Evolutionary conservation across 768 basidiomycete genomes (phyloP).

Genomic region (Lentinus tigrinus): DNA sequence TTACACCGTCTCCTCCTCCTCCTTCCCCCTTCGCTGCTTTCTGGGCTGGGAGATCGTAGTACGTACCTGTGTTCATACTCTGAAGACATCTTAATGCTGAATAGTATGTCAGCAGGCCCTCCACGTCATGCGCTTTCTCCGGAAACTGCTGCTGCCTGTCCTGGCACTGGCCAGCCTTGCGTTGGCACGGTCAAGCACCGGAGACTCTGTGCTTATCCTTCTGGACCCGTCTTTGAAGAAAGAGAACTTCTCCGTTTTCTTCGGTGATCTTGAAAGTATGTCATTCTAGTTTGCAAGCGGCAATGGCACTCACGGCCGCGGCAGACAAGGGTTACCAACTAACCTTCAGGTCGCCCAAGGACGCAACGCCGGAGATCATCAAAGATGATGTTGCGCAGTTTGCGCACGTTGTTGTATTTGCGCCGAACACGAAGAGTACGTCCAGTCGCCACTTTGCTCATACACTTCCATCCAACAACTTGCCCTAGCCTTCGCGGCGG

Average conservation of each 20-base stretch:
- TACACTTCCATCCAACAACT: neutral
- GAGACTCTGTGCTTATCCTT: conserved; percentile 80
- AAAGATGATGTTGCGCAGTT: conserved; percentile 74
- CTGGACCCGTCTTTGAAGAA: conserved; percentile 70
- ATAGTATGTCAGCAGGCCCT: neutral
- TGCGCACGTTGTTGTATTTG: conserved; percentile 83
- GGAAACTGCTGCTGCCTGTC: conserved; percentile 14
- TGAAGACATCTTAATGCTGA: neutral
- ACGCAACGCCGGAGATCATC: conserved; percentile 60
- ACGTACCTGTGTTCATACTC: neutral
- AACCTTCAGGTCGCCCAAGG: conserved; percentile 84
- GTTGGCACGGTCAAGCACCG: conserved; percentile 59
- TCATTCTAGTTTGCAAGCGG: neutral
- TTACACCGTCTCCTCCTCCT: neutral
- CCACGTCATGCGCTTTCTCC: conserved; percentile 17
- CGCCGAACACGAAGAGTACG: conserved; percentile 84
- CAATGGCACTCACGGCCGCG: neutral
- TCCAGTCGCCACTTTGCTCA: neutral
- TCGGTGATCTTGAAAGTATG: conserved; percentile 71
- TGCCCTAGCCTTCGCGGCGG: conserved; percentile 41
- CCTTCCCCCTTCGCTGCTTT: neutral
- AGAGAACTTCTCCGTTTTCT: conserved; percentile 79
- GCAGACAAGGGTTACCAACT: conserved; percentile 81
- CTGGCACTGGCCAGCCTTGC: conserved; percentile 12
- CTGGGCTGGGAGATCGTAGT: neutral